These are phyloP conservation scores for Protostelium mycophagum DNA, from an alignment of 78 protist species.

Conservation along the genomic window DNA sequence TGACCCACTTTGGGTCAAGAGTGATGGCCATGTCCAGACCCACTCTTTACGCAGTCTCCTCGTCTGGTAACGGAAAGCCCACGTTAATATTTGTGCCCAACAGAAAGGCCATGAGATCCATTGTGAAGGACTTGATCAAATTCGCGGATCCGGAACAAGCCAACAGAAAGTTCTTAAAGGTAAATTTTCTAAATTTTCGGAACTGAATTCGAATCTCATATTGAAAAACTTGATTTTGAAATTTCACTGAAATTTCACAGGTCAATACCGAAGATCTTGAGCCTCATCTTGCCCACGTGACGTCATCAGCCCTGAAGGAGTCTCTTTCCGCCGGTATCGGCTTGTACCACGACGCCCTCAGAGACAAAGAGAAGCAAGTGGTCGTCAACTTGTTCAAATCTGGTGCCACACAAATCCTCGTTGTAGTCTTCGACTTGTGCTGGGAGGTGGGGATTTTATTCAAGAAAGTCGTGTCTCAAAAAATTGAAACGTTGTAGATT, in stretches of 20 bases:
- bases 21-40: constrained; percentile 89
- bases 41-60: constrained; percentile 54
- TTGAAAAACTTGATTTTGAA: no score
- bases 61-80: constrained; percentile 60
- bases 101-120: constrained; percentile 56
- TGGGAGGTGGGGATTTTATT: background rate
- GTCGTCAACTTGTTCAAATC: background rate
- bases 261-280: constrained; percentile 36
- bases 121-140: constrained; percentile 70
- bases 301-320: constrained; percentile 76
- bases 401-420: constrained; percentile 22
- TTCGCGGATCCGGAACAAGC: constrained; percentile 31
- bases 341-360: constrained; percentile 98
- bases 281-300: constrained; percentile 8
- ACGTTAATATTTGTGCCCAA: constrained; percentile 83
- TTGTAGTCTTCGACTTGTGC: background rate
- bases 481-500: constrained; percentile 32
- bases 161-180: background rate
- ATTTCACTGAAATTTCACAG: no score
- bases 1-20: constrained; percentile 70
- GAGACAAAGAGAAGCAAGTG: constrained; percentile 61
- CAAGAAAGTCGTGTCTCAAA: no score
- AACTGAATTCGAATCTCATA: background rate
- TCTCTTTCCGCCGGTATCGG: constrained; percentile 95
- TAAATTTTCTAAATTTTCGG: background rate